Base-by-base conservation (phyloP, 306 rosid genomes). In the Hippophae rhamnoides region DNA sequence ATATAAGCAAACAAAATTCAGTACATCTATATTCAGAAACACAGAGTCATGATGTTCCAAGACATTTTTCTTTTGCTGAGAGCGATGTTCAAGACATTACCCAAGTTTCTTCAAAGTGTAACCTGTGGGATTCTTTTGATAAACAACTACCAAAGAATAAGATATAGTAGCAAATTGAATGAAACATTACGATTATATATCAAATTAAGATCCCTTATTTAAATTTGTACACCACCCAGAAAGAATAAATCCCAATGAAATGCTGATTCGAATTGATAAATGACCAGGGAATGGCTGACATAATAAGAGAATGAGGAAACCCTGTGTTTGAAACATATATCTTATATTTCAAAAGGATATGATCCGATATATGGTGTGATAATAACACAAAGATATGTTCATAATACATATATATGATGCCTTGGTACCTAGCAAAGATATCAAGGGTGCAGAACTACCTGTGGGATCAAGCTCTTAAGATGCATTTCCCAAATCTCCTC, bases 381-480 rank as follows among this genome's bases (percentile, higher is more conserved):
- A 31, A 31, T 31, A 31, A 31, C 38, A 2, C 38, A 31, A 31
- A 31, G 38, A 31, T 31, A 31, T 2, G 38, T 31, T 31, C 38
- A 31, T 31, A 41, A 11, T 53, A 6, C 13, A 47, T 6, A 13
- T 68, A 1, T 13, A 18, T 18, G 43, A 50, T 8, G 52, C 47
- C 62, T 58, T 54, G 4, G 38, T 31, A 49, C 18, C 43, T 54
- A 11, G 18, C 49, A 46, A 46, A 64, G 57, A 49, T 53, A 64
- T 54, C 47, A 25, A 63, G 56, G 66, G 12, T 43, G 57, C 48
- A 62, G 10, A 55, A 9, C 47, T 73, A 92, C 99, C 86, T 92
- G 90, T 26, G 99, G 95, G 71, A 92, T 80, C 53, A 88, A 85
- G 77, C 96, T 88, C 83, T 88, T 88, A n/a, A 92, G 76, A 78